Conservation (phyloP, 2,329 filamentous ascomycete species). For the Hirsutella rhossiliensis region DNA sequence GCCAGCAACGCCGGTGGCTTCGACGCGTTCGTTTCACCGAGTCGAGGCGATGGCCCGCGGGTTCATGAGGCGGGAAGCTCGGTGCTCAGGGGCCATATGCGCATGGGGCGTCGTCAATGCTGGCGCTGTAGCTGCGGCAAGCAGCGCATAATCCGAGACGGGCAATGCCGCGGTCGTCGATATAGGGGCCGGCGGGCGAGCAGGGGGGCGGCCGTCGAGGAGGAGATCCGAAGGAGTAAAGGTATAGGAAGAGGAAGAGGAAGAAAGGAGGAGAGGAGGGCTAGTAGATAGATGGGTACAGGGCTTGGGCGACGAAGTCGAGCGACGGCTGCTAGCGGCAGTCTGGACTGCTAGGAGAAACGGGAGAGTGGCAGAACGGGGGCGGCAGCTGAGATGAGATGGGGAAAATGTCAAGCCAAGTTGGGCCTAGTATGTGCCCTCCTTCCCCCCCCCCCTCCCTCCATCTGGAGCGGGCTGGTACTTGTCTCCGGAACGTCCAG, state of each 20-base stretch:
- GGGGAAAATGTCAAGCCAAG: neutral
- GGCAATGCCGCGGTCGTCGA: neutral
- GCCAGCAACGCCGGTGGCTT: neutral
- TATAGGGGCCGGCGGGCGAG: neutral
- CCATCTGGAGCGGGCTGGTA: neutral
- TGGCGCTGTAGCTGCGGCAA: neutral
- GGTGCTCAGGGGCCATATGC: conserved; percentile 1
- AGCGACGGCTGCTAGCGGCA: neutral
- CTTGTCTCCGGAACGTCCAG: neutral
- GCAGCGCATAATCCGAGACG: conserved; percentile 1
- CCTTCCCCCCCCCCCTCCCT: no score
- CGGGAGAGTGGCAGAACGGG: neutral
- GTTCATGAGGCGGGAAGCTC: neutral
- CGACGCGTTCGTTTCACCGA: neutral
- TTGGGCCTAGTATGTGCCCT: neutral
- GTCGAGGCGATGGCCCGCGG: neutral
- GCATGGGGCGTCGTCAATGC: neutral
- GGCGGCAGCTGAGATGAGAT: conserved; percentile 1
- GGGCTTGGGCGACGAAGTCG: neutral
- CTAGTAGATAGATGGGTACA: neutral
- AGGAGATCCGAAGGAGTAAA: neutral
- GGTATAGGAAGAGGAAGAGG: neutral
- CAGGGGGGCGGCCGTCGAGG: neutral
- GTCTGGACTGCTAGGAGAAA: neutral
- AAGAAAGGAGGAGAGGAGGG: neutral